Evolutionary conservation across 2,329 filamentous ascomycete species (phyloP), one percentile per base, ranked within the genome.

Genomic region (Aureobasidium sp.): DNA sequence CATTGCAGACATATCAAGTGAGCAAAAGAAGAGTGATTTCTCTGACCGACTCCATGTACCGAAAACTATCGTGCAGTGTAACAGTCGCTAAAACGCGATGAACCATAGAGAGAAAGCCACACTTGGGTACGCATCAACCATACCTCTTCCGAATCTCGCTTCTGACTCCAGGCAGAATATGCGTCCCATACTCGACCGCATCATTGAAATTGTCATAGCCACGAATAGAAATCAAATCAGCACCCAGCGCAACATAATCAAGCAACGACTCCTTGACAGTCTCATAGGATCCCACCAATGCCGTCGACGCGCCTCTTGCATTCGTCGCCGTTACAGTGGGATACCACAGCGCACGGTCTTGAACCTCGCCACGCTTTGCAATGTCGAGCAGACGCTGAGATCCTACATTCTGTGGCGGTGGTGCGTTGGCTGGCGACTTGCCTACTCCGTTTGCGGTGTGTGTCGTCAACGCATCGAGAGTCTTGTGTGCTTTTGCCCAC

Each of bases 261-360:
- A 85, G 67, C 29, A 84, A 76, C 7, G 81, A 82, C 41, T 84
- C 81, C 1, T 75, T 71, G 15, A 85, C 72, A 0, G 81, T 84
- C 69, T 82, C 73, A 27, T 74, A 74, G 2, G 80, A 82, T 3
- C 83, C 83, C 0, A 85, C 83, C 39, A 85, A 71, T 0, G 83
- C 83, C 1, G 83, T 86, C 0, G 82, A 84, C 0, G 83, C 83
- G 0, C 83, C 83, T 1, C 81, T 75, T 0, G 83, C 83, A 68
- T 82, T 82, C 0, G 83, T 85, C 1, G 83, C 83, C 2, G 82
- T 84, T 5, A 85, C 83, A 0, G 83, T 85, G 0, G 83, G 82
- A 69, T 85, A 86, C 83, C 83, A 86, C n/a, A 85, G 71, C 1
- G 81, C 82, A 20, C 82, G 80, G 68, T 86, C 83, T 65, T 85